Evolutionary conservation across 768 basidiomycete genomes (phyloP).

Genomic region (Floccularia luteovirens): DNA sequence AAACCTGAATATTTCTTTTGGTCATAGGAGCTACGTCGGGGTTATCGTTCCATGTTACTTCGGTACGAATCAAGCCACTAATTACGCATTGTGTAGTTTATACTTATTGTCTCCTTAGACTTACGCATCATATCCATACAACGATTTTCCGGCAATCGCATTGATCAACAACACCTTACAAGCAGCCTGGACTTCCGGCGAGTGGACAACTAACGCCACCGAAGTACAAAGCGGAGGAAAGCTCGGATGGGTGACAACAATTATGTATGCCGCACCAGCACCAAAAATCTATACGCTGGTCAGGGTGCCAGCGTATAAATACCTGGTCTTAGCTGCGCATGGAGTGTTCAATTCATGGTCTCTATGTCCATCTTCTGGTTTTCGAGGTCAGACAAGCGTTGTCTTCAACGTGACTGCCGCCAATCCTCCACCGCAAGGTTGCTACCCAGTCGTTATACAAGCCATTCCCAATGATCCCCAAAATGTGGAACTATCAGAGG

Average conservation of each 20-base stretch:
- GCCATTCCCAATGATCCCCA: conserved; percentile 11
- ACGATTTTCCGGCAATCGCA: conserved; percentile 34
- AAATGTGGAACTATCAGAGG: too few species aligned
- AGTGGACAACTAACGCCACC: conserved; percentile 32
- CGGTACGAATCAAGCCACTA: conserved; percentile 21
- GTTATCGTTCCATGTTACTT: conserved; percentile 30
- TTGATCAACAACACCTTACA: conserved; percentile 29
- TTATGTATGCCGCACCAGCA: conserved; percentile 17
- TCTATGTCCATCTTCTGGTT: conserved; percentile 23
- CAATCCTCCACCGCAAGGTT: conserved; percentile 11
- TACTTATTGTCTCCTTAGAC: conserved; percentile 21
- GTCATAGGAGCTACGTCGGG: conserved; percentile 26
- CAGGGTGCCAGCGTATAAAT: conserved; percentile 8
- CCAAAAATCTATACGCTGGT: conserved; percentile 28
- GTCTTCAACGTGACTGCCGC: conserved; percentile 24
- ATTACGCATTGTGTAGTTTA: not conserved
- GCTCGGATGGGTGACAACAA: conserved; percentile 30
- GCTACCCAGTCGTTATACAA: conserved; percentile 23
- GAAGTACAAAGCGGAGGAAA: conserved; percentile 19
- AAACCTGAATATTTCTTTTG: not conserved
- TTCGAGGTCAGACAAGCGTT: conserved; percentile 23
- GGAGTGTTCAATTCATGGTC: conserved; percentile 28
- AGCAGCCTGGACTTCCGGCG: conserved; percentile 23
- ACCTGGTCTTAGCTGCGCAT: conserved; percentile 22
- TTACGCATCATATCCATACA: conserved; percentile 39